These are phyloP conservation scores for Seiridium cupressi DNA, from an alignment of 2,329 filamentous ascomycete species.

Conservation along the genomic window DNA sequence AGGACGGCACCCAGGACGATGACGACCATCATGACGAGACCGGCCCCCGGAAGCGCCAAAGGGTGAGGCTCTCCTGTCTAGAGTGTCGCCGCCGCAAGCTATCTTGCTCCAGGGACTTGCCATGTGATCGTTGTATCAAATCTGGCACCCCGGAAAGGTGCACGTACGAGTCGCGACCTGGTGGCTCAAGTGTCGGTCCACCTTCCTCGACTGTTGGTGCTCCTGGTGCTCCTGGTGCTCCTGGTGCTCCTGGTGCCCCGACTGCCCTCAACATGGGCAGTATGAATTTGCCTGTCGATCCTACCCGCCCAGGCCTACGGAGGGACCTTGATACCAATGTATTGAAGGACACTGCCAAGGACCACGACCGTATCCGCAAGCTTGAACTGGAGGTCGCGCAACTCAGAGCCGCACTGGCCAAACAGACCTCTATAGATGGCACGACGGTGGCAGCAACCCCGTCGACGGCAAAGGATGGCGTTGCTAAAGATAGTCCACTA, in stretches of 20 bases:
- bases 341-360: slow-evolving; percentile 40
- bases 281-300: slow-evolving; percentile 27
- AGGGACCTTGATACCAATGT: slow-evolving; percentile 30
- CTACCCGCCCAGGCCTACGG: slow-evolving; percentile 28
- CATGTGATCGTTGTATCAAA: slow-evolving; percentile 62
- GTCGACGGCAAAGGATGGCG: slow-evolving; percentile 42
- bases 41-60: slow-evolving; percentile 54
- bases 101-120: slow-evolving; percentile 60
- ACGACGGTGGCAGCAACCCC: slow-evolving; percentile 50
- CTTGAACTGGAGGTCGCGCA: slow-evolving; percentile 59
- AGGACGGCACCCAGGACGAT: slow-evolving; percentile 20
- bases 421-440: slow-evolving; percentile 47
- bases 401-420: slow-evolving; percentile 50
- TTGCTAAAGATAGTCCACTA: slow-evolving; percentile 33
- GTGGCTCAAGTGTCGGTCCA: slow-evolving; percentile 16
- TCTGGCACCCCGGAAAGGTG: slow-evolving; percentile 52
- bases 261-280: neutral
- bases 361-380: slow-evolving; percentile 57
- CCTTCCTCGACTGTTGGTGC: neutral
- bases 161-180: slow-evolving; percentile 42
- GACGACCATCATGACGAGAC: slow-evolving; percentile 23
- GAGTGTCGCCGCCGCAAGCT: slow-evolving; percentile 61
- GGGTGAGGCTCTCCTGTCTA: slow-evolving; percentile 58
- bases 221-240: neutral
- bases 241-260: neutral